These are phyloP conservation scores for Malus domestica DNA, from an alignment of 306 rosid species.

Conservation along the genomic window ASM211411v1 NC_041798.1:19718001-19718500, in stretches of 20 bases:
- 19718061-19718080: neutral
- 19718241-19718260: too few relatives aligned
- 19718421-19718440: neutral
- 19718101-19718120: neutral
- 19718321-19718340: neutral
- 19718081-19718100: neutral
- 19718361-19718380: neutral
- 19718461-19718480: neutral
- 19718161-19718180: fast-evolving
- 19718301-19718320: neutral
- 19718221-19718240: too few relatives aligned
- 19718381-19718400: neutral
- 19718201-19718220: too few relatives aligned
- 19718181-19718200: too few relatives aligned
- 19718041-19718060: neutral
- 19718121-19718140: fast-evolving
- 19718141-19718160: too few relatives aligned
- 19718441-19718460: too few relatives aligned
- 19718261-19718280: too few relatives aligned
- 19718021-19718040: neutral
- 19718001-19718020: neutral
- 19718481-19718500: neutral
- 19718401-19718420: neutral
- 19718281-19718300: too few relatives aligned
- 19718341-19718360: neutral